These are phyloP conservation scores for Trametes gibbosa DNA, from an alignment of 768 basidiomycete species.

Conservation along the genomic window DNA sequence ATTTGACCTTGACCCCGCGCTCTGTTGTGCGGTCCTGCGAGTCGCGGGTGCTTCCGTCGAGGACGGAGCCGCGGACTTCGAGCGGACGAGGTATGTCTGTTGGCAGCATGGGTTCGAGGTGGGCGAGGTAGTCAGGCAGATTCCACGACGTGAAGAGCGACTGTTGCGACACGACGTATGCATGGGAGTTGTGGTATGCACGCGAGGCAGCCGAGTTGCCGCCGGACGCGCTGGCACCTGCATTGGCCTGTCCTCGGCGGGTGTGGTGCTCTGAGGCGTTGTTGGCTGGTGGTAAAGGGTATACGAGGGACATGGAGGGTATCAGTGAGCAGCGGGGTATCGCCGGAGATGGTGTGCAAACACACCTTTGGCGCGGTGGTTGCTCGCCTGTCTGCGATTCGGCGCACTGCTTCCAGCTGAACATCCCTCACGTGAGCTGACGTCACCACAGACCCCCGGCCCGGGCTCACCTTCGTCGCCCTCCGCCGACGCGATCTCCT, in stretches of 20 bases:
- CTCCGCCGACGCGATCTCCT: conserved; percentile 40
- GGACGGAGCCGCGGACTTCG: conserved; percentile 55
- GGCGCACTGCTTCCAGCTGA: conserved; percentile 38
- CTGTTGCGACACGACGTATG: conserved; percentile 75
- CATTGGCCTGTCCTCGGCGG: conserved; percentile 47
- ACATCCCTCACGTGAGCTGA: conserved; percentile 34
- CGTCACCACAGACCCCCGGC: conserved; percentile 16
- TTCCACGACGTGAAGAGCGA: conserved; percentile 84
- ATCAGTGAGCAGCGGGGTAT: conserved; percentile 21
- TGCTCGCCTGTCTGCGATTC: conserved; percentile 29
- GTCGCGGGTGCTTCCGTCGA: conserved; percentile 44
- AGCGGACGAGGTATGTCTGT: conserved; percentile 71
- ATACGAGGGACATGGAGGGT: conserved; percentile 14
- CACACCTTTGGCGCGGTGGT: conserved; percentile 37
- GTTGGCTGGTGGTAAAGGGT: conserved; percentile 22
- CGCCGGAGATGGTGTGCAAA: conserved; percentile 23
- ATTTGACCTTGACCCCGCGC: conserved; percentile 84
- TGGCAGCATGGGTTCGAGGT: conserved; percentile 82
- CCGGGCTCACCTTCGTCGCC: conserved; percentile 58
- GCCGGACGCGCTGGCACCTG: conserved; percentile 34
- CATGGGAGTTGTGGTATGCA: conserved; percentile 77
- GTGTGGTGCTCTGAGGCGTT: conserved; percentile 43
- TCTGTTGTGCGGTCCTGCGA: conserved; percentile 63
- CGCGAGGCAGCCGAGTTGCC: conserved; percentile 38
- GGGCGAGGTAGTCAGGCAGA: conserved; percentile 89